Evolutionary conservation across 176 grass and related monocot species (phyloP).

Genomic region (Oryza meyeriana): DNA sequence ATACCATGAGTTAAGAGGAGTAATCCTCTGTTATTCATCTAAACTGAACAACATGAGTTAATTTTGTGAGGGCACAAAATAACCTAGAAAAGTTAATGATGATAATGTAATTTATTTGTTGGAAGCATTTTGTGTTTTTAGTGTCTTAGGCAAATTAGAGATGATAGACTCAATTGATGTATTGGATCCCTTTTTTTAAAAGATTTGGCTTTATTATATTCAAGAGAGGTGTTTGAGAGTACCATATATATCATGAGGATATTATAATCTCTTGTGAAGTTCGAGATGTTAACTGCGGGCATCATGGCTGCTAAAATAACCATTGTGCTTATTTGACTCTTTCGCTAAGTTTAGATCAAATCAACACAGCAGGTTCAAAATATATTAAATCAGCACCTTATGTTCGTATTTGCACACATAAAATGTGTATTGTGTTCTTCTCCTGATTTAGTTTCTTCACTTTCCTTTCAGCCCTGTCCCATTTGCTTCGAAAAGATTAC

Average conservation of each 20-base stretch:
- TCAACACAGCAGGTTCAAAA: not conserved
- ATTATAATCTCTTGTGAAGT: not conserved
- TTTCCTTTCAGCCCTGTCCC: constrained; percentile 74
- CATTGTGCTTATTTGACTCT: not conserved
- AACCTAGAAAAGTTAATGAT: not conserved
- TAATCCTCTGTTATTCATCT: not conserved
- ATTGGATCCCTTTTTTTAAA: not conserved
- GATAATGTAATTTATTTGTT: not conserved
- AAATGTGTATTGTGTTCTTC: constrained; percentile 9
- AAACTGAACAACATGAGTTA: not conserved
- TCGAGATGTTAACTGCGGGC: not conserved
- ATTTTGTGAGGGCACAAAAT: constrained; percentile 1
- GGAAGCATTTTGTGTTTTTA: too few relatives aligned
- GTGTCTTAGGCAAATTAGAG: not conserved
- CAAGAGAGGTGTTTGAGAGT: not conserved
- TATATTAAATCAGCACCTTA: not conserved
- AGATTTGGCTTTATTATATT: not conserved
- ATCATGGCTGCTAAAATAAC: not conserved
- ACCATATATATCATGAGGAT: not conserved
- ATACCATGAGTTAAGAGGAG: not conserved
- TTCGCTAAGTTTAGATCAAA: not conserved
- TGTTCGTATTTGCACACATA: not conserved
- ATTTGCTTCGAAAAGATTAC: constrained; percentile 91
- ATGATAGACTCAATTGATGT: not conserved
- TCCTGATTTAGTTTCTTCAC: constrained; percentile 14